Conservation (phyloP, 208 protist genomes). For the Novymonas esmeraldas region DNA sequence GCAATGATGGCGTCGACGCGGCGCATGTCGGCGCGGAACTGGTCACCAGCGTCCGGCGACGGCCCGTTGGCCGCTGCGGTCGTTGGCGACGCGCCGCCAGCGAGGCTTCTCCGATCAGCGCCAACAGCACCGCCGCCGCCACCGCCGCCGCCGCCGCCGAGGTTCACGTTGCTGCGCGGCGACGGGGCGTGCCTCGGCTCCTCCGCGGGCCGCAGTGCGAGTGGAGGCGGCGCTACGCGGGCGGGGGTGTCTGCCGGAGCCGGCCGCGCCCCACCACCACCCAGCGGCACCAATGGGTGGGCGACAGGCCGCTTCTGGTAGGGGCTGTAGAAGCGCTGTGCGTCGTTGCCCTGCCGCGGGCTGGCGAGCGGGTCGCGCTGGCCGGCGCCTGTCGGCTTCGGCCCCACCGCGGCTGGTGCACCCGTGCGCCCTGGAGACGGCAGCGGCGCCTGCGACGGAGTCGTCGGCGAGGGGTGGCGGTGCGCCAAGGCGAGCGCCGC, state of each 20-base stretch:
- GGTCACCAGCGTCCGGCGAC: slow-evolving; percentile 16
- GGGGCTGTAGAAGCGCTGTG: slow-evolving; percentile 24
- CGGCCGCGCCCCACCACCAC: slow-evolving; percentile 6
- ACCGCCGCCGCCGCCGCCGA: slow-evolving; percentile 17
- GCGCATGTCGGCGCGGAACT: slow-evolving; percentile 64
- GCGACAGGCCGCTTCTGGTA: slow-evolving; percentile 4
- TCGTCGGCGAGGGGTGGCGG: slow-evolving; percentile 16
- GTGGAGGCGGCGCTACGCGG: background rate
- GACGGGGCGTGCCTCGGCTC: slow-evolving; percentile 11
- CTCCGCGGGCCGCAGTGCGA: slow-evolving; percentile 15
- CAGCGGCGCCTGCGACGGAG: slow-evolving; percentile 5
- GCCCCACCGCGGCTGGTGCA: slow-evolving; percentile 33
- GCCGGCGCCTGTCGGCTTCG: slow-evolving; percentile 33
- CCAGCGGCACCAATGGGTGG: slow-evolving; percentile 22
- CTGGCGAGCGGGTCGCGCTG: background rate
- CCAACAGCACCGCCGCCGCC: too few relatives aligned
- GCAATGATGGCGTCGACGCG: slow-evolving; percentile 86
- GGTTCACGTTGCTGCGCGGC: slow-evolving; percentile 22
- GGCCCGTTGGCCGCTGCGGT: background rate
- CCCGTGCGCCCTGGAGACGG: slow-evolving; percentile 6
- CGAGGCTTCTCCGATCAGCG: slow-evolving; percentile 6
- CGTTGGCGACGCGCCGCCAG: background rate
- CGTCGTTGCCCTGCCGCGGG: slow-evolving; percentile 16
- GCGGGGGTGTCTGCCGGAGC: background rate
- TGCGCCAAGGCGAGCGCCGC: slow-evolving; percentile 76